Evolutionary conservation across 345 rosid genomes (phyloP).

Genomic region (Camelina hispida): DNA sequence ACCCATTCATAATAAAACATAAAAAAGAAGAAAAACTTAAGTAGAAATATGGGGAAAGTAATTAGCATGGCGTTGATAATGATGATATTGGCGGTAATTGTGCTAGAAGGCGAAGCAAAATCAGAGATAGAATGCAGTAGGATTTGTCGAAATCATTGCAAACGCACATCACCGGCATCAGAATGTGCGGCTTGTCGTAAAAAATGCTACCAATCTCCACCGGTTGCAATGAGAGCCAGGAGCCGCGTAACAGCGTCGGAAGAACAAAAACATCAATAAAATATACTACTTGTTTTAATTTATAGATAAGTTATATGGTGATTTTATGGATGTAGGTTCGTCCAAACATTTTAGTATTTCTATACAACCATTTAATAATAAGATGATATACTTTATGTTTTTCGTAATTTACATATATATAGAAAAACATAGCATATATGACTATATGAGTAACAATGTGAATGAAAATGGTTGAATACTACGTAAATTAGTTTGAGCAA

Average conservation of each 20-base stretch:
- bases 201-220: constrained; percentile 29
- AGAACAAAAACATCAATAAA: neutral
- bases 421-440: neutral
- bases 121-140: constrained; percentile 28
- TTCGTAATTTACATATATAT: no score
- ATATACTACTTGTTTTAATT: neutral
- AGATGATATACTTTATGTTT: neutral
- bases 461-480: neutral
- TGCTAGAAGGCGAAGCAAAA: constrained; percentile 33
- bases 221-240: constrained; percentile 3
- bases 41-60: constrained; percentile 10
- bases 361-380: neutral
- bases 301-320: neutral
- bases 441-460: neutral
- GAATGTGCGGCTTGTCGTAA: constrained; percentile 31
- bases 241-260: neutral
- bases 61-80: constrained; percentile 17
- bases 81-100: constrained; percentile 20
- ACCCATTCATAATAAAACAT: constrained; percentile 5
- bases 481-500: no score
- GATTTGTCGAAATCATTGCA: constrained; percentile 22
- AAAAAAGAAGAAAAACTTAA: neutral
- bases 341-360: constrained; percentile 2
- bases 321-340: neutral
- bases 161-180: constrained; percentile 7